phyloP scores from a whole-genome alignment of 129 eudicot genomes.

The Pseudognaphalium luteoalbum region DNA sequence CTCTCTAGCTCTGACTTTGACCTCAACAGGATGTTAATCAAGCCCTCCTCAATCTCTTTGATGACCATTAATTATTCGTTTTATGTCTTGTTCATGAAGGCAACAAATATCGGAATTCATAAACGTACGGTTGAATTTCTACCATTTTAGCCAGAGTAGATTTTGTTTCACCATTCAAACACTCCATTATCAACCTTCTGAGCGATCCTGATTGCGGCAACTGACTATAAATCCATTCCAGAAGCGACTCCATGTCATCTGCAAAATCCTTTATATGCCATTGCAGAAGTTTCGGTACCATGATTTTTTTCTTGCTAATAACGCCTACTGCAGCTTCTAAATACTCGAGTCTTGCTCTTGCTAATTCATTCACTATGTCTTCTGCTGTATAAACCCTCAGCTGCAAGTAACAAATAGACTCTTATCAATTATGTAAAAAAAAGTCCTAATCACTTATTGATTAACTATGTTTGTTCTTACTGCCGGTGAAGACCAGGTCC shows the following conservation, averaged over 20 bases:
- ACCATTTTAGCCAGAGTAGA: conserved; percentile 50
- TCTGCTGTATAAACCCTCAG: conserved; percentile 71
- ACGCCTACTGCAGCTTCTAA: conserved; percentile 85
- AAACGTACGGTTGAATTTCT: conserved; percentile 77
- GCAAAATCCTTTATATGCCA: conserved; percentile 99
- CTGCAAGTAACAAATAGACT: conserved; percentile 38
- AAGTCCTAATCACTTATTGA: not conserved
- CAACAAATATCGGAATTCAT: conserved; percentile 79
- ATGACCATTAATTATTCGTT: not conserved
- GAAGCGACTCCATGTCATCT: conserved; percentile 86
- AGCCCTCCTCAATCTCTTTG: not conserved
- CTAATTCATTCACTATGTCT: conserved; percentile 74
- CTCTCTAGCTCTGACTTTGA: not conserved
- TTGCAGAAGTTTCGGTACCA: conserved; percentile 83
- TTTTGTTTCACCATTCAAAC: conserved; percentile 64
- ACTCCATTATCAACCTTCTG: conserved; percentile 73
- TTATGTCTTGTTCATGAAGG: conserved; percentile 41
- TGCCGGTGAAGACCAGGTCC: conserved; percentile 98
- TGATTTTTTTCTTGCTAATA: conserved; percentile 75
- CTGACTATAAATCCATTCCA: conserved; percentile 97
- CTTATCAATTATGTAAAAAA: not conserved
- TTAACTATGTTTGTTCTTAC: conserved; percentile 45
- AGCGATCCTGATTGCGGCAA: conserved; percentile 61
- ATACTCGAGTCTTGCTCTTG: conserved; percentile 81
- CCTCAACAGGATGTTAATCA: conserved; percentile 10